These are phyloP conservation scores for Phytophthora sp. DNA, from an alignment of 352 stramenopile species.

Conservation along the genomic window DNA sequence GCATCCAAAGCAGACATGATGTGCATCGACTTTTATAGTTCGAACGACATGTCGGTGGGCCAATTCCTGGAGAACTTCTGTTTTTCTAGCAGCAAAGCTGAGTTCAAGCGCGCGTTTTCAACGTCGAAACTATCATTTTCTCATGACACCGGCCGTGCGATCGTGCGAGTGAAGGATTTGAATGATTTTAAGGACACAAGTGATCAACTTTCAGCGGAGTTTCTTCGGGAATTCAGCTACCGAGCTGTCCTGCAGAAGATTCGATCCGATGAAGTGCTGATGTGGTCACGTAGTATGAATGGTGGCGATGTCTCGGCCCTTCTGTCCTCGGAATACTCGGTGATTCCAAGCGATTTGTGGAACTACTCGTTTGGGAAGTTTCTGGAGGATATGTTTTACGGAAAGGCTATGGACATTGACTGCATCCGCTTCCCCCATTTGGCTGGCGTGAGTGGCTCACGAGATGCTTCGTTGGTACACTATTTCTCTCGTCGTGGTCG, in stretches of 20 bases:
- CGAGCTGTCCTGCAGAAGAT: constrained; percentile 63
- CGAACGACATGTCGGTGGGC: constrained; percentile 83
- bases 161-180: constrained; percentile 74
- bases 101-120: constrained; percentile 83
- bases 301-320: constrained; percentile 15
- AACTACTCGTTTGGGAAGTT: constrained; percentile 92
- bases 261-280: constrained; percentile 65
- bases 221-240: constrained; percentile 71
- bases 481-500: constrained; percentile 80
- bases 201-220: constrained; percentile 57
- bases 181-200: constrained; percentile 72
- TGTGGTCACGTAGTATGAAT: constrained; percentile 64
- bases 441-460: constrained; percentile 54
- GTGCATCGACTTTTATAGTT: constrained; percentile 89
- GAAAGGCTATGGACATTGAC: constrained; percentile 78
- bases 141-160: constrained; percentile 78
- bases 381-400: constrained; percentile 86
- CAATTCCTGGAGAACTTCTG: constrained; percentile 86
- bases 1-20: constrained; percentile 89
- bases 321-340: constrained; percentile 63
- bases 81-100: constrained; percentile 66
- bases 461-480: constrained; percentile 70
- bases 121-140: constrained; percentile 86
- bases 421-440: constrained; percentile 72
- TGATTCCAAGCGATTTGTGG: constrained; percentile 70